Percentiles rank a stretch among this genome's conserved stretches.
phyloP scores from a whole-genome alignment of 306 rosid genomes.

The Sicyos baderoa region DNA sequence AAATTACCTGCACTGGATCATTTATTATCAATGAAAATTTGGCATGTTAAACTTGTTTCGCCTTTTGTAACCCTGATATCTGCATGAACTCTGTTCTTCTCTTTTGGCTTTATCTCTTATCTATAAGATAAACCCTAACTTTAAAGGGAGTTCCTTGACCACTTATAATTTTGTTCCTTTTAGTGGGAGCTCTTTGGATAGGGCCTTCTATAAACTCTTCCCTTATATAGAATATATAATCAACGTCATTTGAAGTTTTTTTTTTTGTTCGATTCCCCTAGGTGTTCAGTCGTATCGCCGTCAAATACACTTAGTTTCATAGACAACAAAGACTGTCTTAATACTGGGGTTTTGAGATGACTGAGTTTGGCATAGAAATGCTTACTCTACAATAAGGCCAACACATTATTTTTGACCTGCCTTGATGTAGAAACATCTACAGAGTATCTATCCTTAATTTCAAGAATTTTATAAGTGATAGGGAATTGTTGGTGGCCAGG shows the following conservation, averaged over 20 bases:
- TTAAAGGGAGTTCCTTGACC: neutral
- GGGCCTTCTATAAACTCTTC: neutral
- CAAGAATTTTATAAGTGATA: constrained; percentile 10
- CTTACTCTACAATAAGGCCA: constrained; percentile 3
- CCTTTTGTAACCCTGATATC: neutral
- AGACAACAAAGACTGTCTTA: neutral
- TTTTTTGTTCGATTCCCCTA: constrained; percentile 3
- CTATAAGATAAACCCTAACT: neutral
- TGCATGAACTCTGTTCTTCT: neutral
- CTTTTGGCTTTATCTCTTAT: constrained; percentile 7
- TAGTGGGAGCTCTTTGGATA: neutral
- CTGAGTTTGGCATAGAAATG: neutral
- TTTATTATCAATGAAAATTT: neutral
- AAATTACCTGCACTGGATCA: neutral
- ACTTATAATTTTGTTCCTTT: neutral
- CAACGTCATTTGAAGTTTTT: neutral
- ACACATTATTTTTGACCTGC: neutral
- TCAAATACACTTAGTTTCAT: neutral
- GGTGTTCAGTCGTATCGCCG: neutral
- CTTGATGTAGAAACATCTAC: constrained; percentile 11
- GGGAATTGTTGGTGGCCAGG: constrained; percentile 28
- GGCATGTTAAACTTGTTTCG: neutral
- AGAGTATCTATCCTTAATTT: neutral
- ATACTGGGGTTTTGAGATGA: constrained; percentile 12
- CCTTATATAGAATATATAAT: neutral